These are phyloP conservation scores for Trichoderma atroviride DNA, from an alignment of 2,329 filamentous ascomycete species.

Conservation along the genomic window DNA sequence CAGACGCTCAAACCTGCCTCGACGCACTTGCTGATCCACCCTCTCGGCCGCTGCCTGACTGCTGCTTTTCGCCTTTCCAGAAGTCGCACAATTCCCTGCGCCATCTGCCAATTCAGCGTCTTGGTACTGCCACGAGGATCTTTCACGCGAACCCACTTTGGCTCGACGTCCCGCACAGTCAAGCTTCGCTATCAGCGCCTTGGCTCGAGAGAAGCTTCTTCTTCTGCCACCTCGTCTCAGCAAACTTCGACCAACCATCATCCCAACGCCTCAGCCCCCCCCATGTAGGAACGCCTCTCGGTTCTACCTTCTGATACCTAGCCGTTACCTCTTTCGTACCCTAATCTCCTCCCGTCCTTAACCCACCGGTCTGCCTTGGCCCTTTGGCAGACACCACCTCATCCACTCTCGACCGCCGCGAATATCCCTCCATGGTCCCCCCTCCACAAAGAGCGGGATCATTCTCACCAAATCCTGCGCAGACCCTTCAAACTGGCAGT, in stretches of 20 bases:
- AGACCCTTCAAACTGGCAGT: slow-evolving; percentile 59
- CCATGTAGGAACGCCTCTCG: slow-evolving; percentile 42
- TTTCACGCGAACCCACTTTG: slow-evolving; percentile 26
- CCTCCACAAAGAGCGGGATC: slow-evolving; percentile 64
- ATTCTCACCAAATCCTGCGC: slow-evolving; percentile 64
- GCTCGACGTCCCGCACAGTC: slow-evolving; percentile 18
- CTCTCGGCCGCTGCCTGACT: slow-evolving; percentile 30
- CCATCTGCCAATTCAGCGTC: slow-evolving; percentile 24
- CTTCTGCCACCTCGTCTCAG: not conserved
- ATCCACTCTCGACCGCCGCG: slow-evolving; percentile 37
- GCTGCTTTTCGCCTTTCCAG: slow-evolving; percentile 30
- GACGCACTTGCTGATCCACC: slow-evolving; percentile 25
- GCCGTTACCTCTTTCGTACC: slow-evolving; percentile 18
- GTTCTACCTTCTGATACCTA: slow-evolving; percentile 33
- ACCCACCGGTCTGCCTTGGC: slow-evolving; percentile 41
- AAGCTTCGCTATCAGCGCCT: slow-evolving; percentile 17
- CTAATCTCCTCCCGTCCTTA: slow-evolving; percentile 35
- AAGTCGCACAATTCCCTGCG: slow-evolving; percentile 13
- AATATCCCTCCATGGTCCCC: slow-evolving; percentile 59
- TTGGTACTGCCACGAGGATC: slow-evolving; percentile 25
- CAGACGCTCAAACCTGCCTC: slow-evolving; percentile 34
- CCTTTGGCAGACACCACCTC: slow-evolving; percentile 43
- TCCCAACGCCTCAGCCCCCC: slow-evolving; percentile 34
- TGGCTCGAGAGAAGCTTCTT: slow-evolving; percentile 18
- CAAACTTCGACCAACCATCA: slow-evolving; percentile 25